These are phyloP conservation scores for Termitomyces sp. DNA, from an alignment of 768 basidiomycete genomes.

Conservation along the genomic window DNA sequence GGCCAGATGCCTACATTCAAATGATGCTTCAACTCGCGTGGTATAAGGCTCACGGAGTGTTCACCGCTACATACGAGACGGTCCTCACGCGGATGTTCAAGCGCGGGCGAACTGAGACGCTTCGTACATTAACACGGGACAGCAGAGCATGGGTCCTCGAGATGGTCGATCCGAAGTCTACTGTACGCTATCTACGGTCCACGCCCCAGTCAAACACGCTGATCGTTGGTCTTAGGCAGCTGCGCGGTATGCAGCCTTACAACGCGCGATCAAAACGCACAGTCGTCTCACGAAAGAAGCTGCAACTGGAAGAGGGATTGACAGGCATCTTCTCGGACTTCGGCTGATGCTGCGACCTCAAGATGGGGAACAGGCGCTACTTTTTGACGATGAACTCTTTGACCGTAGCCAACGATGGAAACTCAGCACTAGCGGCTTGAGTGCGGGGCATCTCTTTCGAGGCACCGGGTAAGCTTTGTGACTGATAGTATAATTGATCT, in stretches of 20 bases:
- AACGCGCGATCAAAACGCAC: slow-evolving; percentile 68
- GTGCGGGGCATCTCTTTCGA: slow-evolving; percentile 79
- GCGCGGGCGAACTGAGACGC: slow-evolving; percentile 87
- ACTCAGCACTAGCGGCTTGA: slow-evolving; percentile 85
- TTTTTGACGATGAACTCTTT: slow-evolving; percentile 82
- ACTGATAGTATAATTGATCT: neutral
- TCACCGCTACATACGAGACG: slow-evolving; percentile 93
- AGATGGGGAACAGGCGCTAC: slow-evolving; percentile 49
- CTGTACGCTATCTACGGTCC: slow-evolving; percentile 33
- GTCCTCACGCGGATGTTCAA: slow-evolving; percentile 84
- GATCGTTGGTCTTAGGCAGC: slow-evolving; percentile 21
- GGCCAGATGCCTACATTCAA: slow-evolving; percentile 86
- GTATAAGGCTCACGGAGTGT: slow-evolving; percentile 70
- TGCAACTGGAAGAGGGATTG: slow-evolving; percentile 79
- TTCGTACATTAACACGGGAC: slow-evolving; percentile 71
- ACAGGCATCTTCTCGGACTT: slow-evolving; percentile 88
- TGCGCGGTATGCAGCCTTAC: slow-evolving; percentile 47
- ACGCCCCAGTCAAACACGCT: neutral
- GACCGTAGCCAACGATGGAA: slow-evolving; percentile 78
- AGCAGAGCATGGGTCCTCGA: slow-evolving; percentile 74
- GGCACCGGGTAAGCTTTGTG: slow-evolving; percentile 68
- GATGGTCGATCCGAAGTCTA: slow-evolving; percentile 54
- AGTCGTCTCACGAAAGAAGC: slow-evolving; percentile 71
- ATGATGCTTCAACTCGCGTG: slow-evolving; percentile 91
- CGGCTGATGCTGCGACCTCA: slow-evolving; percentile 55